These are phyloP conservation scores for Malassezia sympodialis DNA, from an alignment of 1,284 basidiomycete genomes.

Conservation along the genomic window DNA sequence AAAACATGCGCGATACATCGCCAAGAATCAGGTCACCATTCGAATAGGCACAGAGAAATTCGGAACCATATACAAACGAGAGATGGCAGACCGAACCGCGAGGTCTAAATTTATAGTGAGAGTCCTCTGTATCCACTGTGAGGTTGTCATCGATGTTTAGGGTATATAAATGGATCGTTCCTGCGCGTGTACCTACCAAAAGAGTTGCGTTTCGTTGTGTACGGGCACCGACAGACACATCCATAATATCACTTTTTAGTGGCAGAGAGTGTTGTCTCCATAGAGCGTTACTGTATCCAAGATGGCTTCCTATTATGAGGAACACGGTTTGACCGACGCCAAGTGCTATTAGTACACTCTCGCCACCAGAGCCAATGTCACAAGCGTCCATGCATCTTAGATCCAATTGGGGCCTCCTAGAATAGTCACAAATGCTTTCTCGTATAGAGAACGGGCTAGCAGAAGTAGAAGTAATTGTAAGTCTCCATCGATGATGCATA, in stretches of 20 bases:
- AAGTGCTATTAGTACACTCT: not conserved
- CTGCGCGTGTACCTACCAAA: constrained; percentile 4
- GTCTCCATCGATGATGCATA: not conserved
- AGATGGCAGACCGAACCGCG: constrained; percentile 3
- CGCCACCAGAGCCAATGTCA: not conserved
- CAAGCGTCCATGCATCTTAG: constrained; percentile 6
- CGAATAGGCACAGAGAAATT: constrained; percentile 13
- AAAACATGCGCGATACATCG: not conserved
- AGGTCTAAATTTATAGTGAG: not conserved
- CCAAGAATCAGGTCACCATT: constrained; percentile 12
- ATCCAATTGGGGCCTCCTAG: constrained; percentile 1
- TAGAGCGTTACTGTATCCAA: not conserved
- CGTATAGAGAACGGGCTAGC: not conserved
- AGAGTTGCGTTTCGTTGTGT: not conserved
- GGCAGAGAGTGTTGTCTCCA: not conserved
- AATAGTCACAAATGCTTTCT: not conserved
- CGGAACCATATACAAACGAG: not conserved
- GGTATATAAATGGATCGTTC: not conserved
- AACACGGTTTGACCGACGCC: constrained; percentile 3
- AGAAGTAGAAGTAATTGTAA: constrained; percentile 4
- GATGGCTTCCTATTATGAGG: not conserved
- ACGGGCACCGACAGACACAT: not conserved
- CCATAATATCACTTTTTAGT: constrained; percentile 3
- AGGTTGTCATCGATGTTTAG: not conserved
- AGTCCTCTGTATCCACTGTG: not conserved